These are phyloP conservation scores for Scedosporium minutisporum DNA, from an alignment of 2,329 filamentous ascomycete genomes.

Conservation along the genomic window DNA sequence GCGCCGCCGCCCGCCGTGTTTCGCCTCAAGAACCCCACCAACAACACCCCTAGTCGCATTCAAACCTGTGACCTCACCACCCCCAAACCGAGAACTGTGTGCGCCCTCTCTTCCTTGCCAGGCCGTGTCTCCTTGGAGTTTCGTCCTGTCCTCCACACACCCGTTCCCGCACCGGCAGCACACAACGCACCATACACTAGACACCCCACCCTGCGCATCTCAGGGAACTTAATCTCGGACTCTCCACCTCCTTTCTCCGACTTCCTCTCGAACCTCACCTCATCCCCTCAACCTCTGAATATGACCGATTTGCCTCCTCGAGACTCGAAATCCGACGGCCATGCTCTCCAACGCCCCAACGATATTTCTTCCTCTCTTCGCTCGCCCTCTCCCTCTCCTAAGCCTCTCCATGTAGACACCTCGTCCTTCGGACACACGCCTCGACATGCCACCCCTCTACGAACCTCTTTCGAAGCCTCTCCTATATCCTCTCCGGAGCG, in stretches of 20 bases:
- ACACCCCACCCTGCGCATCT: not conserved
- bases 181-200: not conserved
- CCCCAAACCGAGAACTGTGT: not conserved
- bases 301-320: not conserved
- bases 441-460: constrained; percentile 1
- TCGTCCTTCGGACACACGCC: not conserved
- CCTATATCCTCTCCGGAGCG: not conserved
- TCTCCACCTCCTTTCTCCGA: not conserved
- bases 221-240: not conserved
- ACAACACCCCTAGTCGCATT: not conserved
- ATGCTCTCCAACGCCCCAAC: not conserved
- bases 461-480: constrained; percentile 1
- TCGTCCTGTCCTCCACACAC: not conserved
- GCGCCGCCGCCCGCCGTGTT: not conserved
- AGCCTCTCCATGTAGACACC: not conserved
- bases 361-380: not conserved
- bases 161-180: not conserved
- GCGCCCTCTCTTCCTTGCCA: too few species aligned
- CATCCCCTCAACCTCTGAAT: not conserved
- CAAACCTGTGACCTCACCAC: not conserved
- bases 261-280: not conserved
- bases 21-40: not conserved
- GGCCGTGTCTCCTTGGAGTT: not conserved
- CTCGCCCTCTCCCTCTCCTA: not conserved
- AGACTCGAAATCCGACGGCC: not conserved